Percentiles rank a stretch among this genome's conserved stretches.
Conservation (phyloP, 164 flowering plant genomes). For the Buxus sempervirens region DNA sequence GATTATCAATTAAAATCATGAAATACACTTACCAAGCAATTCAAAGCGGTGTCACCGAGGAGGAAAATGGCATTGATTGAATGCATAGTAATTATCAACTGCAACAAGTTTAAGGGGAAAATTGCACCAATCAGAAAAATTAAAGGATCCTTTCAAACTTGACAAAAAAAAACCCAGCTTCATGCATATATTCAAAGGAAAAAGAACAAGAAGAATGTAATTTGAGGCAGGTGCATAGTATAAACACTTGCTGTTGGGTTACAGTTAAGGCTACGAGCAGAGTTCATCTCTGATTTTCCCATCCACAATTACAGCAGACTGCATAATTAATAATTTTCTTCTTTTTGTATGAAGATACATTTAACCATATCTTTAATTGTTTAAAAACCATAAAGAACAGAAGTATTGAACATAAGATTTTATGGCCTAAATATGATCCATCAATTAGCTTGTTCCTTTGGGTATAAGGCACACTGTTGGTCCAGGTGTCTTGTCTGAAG, state of each 20-base stretch:
- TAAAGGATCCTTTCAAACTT: neutral
- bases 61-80: conserved; percentile 78
- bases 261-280: neutral
- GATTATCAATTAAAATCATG: neutral
- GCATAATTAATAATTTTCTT: too few relatives aligned
- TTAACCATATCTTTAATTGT: too few relatives aligned
- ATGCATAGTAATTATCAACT: conserved; percentile 79
- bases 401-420: too few relatives aligned
- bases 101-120: conserved; percentile 21
- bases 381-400: neutral
- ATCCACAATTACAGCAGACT: neutral
- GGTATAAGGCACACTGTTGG: too few relatives aligned
- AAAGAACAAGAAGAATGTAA: neutral
- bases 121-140: neutral
- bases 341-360: neutral
- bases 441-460: too few relatives aligned
- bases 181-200: neutral
- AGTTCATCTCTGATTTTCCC: neutral
- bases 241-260: too few relatives aligned
- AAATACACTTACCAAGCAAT: conserved; percentile 57
- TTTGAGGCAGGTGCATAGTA: neutral
- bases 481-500: too few relatives aligned
- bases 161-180: neutral
- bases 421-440: too few relatives aligned
- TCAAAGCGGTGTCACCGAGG: conserved; percentile 70